Evolutionary conservation across 169 alveolate species (phyloP), one percentile per base, ranked within the genome.

Genomic region (Blepharisma undulans): DNA sequence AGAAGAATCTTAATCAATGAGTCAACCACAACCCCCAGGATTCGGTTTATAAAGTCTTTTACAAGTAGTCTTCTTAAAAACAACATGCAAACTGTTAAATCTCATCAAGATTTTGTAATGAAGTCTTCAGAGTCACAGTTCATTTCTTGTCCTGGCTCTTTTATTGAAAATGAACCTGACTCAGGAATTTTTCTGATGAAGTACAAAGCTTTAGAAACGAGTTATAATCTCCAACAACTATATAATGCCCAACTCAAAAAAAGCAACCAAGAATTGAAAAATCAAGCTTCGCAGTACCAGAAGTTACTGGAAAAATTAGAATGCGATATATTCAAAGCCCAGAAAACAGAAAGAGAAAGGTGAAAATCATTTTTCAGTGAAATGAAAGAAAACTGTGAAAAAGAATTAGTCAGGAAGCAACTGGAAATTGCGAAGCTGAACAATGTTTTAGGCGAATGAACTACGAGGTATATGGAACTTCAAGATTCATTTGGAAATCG

Each of bases 231-330:
- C 6, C 89, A 82, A 30, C 33, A 48, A 4, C 89, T 36, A 7
- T 82, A 25, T 82, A 82, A 82, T 30, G 60, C 76, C 76, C 89
- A 82, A 30, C 89, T 82, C 6, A 82, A 82, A 60, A 34, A 33
- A 82, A 60, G 29, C n/a, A 60, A 34, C 29, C 71, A 82, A 21
- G 36, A 25, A 34, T 82, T 22, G 33, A 60, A 82, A 22, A 32
- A n/a, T 21, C 89, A 82, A 82, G 77, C 89, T 10, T 22, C 14
- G 12, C 29, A 82, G 60, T 82, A 82, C 76, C 33, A 21, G 10
- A 21, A 34, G 36, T 32, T 82, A 33, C 89, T 82, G 6, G 89
- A 82, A 21, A 74, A 82, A 59, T 22, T 36, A 21, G 89, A 82
- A 82, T 32, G 60, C 8, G 36, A 33, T 32, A 21, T 33, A 22